phyloP scores from a whole-genome alignment of 352 stramenopile genomes.

The Pilasporangium apinafurcum region DNA sequence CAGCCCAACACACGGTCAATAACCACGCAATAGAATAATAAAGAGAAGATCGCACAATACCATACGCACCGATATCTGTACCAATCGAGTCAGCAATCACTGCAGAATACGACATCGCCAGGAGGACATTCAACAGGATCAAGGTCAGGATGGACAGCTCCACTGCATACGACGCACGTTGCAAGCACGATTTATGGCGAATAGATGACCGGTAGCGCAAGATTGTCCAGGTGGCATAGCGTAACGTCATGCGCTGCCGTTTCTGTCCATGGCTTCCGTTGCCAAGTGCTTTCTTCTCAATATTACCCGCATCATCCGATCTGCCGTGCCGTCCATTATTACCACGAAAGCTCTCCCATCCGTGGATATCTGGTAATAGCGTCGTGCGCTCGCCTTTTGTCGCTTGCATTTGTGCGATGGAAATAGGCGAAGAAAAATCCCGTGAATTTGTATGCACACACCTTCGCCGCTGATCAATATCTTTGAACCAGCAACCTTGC shows the following conservation, averaged over 20 bases:
- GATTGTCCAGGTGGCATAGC: slow-evolving; percentile 65
- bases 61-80: neutral
- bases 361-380: slow-evolving; percentile 18
- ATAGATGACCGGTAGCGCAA: slow-evolving; percentile 71
- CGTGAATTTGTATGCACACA: too few relatives aligned
- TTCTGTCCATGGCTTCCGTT: too few relatives aligned
- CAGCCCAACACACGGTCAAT: neutral
- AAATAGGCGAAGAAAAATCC: too few relatives aligned
- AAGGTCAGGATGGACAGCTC: slow-evolving; percentile 63
- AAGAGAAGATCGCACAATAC: neutral
- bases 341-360: slow-evolving; percentile 24
- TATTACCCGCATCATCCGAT: neutral
- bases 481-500: too few relatives aligned
- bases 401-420: too few relatives aligned
- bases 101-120: slow-evolving; percentile 62
- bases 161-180: slow-evolving; percentile 61
- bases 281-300: neutral
- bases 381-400: slow-evolving; percentile 13
- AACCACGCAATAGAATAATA: too few relatives aligned
- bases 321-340: slow-evolving; percentile 3
- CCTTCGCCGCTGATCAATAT: too few relatives aligned
- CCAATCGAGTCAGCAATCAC: slow-evolving; percentile 9
- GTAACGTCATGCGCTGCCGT: slow-evolving; percentile 15
- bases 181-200: slow-evolving; percentile 41
- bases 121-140: slow-evolving; percentile 71